Base-by-base conservation (phyloP, 2,329 filamentous ascomycete genomes). In the Orbilia oligospora region DNA sequence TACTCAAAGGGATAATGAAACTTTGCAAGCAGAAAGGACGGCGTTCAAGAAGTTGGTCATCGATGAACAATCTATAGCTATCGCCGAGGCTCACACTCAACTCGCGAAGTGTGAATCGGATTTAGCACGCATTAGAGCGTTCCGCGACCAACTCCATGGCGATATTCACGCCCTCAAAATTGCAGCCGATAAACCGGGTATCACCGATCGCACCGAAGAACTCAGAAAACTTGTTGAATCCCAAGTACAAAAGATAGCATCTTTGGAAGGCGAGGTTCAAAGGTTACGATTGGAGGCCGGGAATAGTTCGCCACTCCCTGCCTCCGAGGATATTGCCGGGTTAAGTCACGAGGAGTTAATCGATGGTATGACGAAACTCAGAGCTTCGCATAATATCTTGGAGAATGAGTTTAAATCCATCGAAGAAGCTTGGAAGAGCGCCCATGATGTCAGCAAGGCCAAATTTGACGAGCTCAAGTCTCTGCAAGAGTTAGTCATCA, bases 391-490 rank as follows among this genome's bases (percentile, higher is more conserved):
- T 83, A 88, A 91, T 51, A 90, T 96, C 66, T 91, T 99, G 80
- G 94, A 93, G 82, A 91, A 91, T 80, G 96, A 99, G 84, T 85
- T 99, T 70, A 91, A 93, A 1, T 93, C 93, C 0, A 93, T 99
- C 87, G 94, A 97, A 83, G 91, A 90, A 66, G 95, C 95, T 0
- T 97, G 94, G 87, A 97, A 92, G 84, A 95, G 94, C 84, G 92
- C 94, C 66, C 93, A 94, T 83, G 90, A 90, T 22, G 85, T 97
- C 73, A 94, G 94, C 6, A 91, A 91, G 65, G 95, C 93, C 86
- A 98, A 97, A 85, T 79, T 79, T 63, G 76, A 79, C 36, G 76
- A 79, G 18, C 48, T 79, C 24, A 75, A 30, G 53, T 53, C 71
- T 9, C 55, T 79, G 9, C 67, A 79, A 9, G 66, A 83, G 91